Conservation (phyloP, 352 stramenopile species). For the Globisporangium orthogonon region DNA sequence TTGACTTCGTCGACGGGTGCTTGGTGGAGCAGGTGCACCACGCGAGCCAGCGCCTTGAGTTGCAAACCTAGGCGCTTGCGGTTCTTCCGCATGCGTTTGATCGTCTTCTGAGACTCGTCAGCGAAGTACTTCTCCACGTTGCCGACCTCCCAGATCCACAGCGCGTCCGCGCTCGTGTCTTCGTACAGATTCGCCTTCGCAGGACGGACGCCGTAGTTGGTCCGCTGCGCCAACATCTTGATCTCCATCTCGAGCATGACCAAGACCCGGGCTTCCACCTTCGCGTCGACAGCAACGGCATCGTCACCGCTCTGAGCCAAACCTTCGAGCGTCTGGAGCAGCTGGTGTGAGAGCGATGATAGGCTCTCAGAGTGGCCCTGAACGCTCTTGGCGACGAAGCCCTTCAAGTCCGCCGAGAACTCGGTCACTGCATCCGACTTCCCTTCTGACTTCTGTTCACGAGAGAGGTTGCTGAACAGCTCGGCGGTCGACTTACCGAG, state of each 20-base stretch:
- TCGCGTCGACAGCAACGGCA: constrained; percentile 7
- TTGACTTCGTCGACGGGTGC: constrained; percentile 69
- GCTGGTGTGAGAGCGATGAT: constrained; percentile 26
- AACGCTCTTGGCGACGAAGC: constrained; percentile 41
- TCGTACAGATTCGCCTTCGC: constrained; percentile 74
- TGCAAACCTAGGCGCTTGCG: constrained; percentile 67
- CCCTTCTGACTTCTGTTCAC: not conserved
- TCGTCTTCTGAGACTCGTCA: constrained; percentile 59
- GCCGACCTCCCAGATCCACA: constrained; percentile 84
- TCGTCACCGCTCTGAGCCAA: constrained; percentile 3
- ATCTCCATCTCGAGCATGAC: constrained; percentile 80
- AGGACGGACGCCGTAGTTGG: constrained; percentile 55
- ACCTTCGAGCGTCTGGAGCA: constrained; percentile 18
- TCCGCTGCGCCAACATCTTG: constrained; percentile 82
- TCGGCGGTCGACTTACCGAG: constrained; percentile 10
- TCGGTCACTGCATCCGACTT: constrained; percentile 15
- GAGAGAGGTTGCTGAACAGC: constrained; percentile 4
- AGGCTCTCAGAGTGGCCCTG: constrained; percentile 35
- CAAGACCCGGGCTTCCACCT: constrained; percentile 4
- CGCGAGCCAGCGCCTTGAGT: constrained; percentile 58
- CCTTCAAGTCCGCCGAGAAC: constrained; percentile 32
- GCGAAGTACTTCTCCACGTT: constrained; percentile 67
- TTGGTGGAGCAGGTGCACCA: constrained; percentile 64
- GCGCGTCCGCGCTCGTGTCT: constrained; percentile 59
- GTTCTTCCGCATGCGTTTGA: constrained; percentile 78